A percentile compares a stretch with the other conserved stretches of the same genome.
phyloP scores from a whole-genome alignment of 257 asterid genomes.

The Nicotiana knightiana region DNA sequence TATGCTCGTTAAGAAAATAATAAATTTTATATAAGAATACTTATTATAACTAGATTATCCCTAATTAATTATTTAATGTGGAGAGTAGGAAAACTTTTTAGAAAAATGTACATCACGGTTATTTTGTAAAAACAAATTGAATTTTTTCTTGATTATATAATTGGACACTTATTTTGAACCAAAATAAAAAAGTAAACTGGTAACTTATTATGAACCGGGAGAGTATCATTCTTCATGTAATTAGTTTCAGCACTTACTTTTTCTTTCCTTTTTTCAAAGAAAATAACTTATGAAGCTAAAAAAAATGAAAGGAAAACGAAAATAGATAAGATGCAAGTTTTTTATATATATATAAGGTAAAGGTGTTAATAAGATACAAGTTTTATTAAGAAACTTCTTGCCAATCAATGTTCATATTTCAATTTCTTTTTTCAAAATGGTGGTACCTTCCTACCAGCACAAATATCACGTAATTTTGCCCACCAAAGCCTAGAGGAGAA shows the following conservation, averaged over 20 bases:
- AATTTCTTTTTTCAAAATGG: neutral
- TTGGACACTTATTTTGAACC: too few species aligned
- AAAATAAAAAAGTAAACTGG: too few species aligned
- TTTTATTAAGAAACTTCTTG: neutral
- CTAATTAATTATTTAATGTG: too few species aligned
- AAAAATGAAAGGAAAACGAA: neutral
- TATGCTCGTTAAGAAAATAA: too few species aligned
- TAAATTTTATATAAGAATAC: too few species aligned
- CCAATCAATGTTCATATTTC: neutral
- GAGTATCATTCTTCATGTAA: slow-evolving; percentile 8
- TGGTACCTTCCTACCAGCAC: neutral
- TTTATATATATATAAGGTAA: neutral
- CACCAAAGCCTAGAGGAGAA: neutral
- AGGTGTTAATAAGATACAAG: neutral
- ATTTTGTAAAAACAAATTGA: too few species aligned
- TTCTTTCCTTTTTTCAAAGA: neutral
- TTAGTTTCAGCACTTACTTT: neutral
- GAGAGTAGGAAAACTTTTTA: too few species aligned
- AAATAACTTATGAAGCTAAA: neutral
- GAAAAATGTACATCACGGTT: too few species aligned
- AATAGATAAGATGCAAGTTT: neutral
- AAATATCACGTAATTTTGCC: neutral
- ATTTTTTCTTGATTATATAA: too few species aligned
- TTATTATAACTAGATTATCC: too few species aligned
- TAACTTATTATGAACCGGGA: too few species aligned